A percentile compares a stretch with the other conserved stretches of the same genome.
Conservation (phyloP, 176 grass and related monocot species). For the Oryza coarctata region DNA sequence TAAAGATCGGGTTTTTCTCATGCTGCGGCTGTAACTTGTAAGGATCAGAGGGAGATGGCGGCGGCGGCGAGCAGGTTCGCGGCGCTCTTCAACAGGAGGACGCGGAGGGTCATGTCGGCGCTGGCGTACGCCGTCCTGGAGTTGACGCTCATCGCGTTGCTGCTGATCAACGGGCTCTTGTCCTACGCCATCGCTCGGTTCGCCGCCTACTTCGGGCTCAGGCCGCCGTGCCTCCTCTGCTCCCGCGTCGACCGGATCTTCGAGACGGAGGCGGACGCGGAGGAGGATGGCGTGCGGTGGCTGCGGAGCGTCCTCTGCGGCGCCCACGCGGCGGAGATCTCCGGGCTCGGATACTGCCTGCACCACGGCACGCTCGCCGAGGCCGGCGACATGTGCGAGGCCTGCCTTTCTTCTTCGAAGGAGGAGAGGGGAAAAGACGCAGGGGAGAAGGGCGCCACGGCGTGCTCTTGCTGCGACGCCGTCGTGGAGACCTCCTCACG, state of each 20-base stretch:
- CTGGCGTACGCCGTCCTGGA: conserved; percentile 75
- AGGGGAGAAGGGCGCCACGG: conserved; percentile 40
- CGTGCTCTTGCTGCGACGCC: conserved; percentile 64
- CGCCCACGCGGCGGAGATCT: conserved; percentile 79
- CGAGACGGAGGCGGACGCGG: conserved; percentile 26
- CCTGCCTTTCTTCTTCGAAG: conserved; percentile 58
- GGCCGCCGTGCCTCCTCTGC: conserved; percentile 77
- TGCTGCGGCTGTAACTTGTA: neutral
- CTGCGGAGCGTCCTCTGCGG: conserved; percentile 57
- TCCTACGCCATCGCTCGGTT: conserved; percentile 78
- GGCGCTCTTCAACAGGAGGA: conserved; percentile 47
- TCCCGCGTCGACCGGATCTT: conserved; percentile 83
- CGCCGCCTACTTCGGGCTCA: conserved; percentile 72
- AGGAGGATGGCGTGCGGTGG: conserved; percentile 22
- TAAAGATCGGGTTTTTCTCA: conserved; percentile 6
- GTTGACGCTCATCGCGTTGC: conserved; percentile 87
- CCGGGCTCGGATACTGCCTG: conserved; percentile 65
- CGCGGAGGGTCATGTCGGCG: conserved; percentile 50
- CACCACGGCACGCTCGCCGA: conserved; percentile 53
- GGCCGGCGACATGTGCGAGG: conserved; percentile 66
- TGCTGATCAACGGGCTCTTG: conserved; percentile 81
- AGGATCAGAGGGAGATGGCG: conserved; percentile 39
- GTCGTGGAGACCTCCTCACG: conserved; percentile 12
- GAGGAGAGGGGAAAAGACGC: conserved; percentile 31
- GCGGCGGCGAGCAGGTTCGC: conserved; percentile 47